Evolutionary conservation across 2,329 filamentous ascomycete genomes (phyloP), one percentile per base, ranked within the genome.

Genomic region (Fusarium subtropicale): DNA sequence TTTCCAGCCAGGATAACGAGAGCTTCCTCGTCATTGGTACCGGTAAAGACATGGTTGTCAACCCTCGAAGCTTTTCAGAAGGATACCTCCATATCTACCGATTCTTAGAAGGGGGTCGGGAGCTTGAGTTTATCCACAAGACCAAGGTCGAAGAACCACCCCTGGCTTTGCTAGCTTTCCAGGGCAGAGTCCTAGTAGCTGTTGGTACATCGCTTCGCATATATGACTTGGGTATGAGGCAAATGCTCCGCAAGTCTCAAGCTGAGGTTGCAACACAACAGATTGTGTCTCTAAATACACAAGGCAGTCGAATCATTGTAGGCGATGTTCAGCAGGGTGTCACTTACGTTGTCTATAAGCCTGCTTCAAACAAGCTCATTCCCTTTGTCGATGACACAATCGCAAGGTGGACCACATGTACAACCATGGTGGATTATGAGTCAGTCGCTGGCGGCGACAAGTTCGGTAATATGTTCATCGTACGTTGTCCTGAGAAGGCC

Each of bases 401-500:
- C 64, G 86, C 94, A 52, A 90, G 96, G 33, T 98, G 94, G 92
- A 97, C 93, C 2, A 97, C 93, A 1, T 92, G 92, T 71, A 91
- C 92, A 1, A 88, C 94, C 4, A 97, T 99, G 93, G 90, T 98
- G 3, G 96, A 99, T 80, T 99, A 99, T 79, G 96, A 99, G 78
- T 97, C 96, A 2, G 90, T 92, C 26, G 94, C 94, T 4, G 96
- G 95, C 36, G 95, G 95, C 36, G 96, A 99, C 82, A 98, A 97
- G 77, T 99, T 99, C 71, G 97, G 96, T 64, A 99, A 99, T 75
- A 81, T 99, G 18, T 99, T 94, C 90, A 88, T 99, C 45, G 86
- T 99, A 31, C 91, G 96, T 48, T 96, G 92, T 75, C 94, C 95
- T 0, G 84, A 90, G 64, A 96, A 97, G 78, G 90, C 91, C 10